Percentiles rank a stretch among this genome's conserved stretches.
These are phyloP conservation scores for Pythium oligandrum DNA, from an alignment of 352 stramenopile species.

Conservation along the genomic window DNA sequence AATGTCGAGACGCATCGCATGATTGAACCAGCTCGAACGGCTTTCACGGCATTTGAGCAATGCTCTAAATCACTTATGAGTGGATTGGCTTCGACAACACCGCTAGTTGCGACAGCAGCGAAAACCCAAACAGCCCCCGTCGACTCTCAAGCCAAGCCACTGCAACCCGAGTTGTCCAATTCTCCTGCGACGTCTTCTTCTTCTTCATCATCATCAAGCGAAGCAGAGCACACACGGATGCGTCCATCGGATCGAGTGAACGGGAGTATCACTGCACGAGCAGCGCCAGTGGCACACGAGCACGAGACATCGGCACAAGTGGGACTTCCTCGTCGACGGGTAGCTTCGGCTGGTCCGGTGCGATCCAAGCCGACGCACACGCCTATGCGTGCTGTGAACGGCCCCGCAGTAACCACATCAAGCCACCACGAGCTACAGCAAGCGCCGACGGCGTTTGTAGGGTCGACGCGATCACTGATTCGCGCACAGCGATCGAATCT, in stretches of 20 bases:
- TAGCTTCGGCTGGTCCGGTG: slow-evolving; percentile 17
- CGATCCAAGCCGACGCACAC: slow-evolving; percentile 7
- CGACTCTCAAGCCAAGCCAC: too few relatives aligned
- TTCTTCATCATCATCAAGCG: slow-evolving; percentile 1
- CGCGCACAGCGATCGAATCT: slow-evolving; percentile 42
- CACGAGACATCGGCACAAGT: not conserved
- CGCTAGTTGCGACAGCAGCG: not conserved
- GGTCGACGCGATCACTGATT: slow-evolving; percentile 65
- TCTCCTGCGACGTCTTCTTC: slow-evolving; percentile 11
- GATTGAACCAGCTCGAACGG: not conserved
- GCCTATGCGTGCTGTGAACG: too few relatives aligned
- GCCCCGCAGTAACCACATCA: too few relatives aligned
- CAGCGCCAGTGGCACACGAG: slow-evolving; percentile 1
- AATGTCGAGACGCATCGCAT: not conserved
- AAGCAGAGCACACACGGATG: too few relatives aligned
- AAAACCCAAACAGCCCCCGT: too few relatives aligned
- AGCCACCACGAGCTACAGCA: not conserved
- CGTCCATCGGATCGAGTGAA: too few relatives aligned
- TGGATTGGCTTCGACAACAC: not conserved
- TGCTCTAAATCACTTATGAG: slow-evolving; percentile 4
- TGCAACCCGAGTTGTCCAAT: not conserved
- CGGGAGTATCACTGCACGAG: not conserved
- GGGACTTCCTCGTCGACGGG: slow-evolving; percentile 1
- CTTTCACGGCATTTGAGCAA: slow-evolving; percentile 7
- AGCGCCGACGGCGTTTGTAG: slow-evolving; percentile 32